A percentile compares a stretch with the other conserved stretches of the same genome.
Conservation (phyloP, 192 early-diverging fungal species). For the Coemansia sp. region DNA sequence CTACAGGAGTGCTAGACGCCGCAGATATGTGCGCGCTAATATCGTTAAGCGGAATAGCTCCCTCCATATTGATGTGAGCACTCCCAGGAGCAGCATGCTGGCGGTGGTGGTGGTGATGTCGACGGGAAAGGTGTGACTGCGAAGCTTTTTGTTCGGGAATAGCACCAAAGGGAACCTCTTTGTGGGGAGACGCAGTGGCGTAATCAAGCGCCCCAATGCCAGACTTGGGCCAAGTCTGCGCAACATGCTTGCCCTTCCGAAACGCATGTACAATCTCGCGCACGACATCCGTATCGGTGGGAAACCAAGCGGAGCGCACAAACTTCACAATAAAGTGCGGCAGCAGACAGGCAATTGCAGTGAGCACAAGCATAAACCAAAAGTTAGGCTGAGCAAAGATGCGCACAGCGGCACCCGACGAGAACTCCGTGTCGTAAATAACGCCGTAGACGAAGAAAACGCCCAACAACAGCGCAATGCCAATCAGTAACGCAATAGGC, state of each 20-base stretch:
- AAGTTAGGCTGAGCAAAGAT: constrained; percentile 66
- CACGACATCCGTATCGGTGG: constrained; percentile 81
- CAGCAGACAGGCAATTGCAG: constrained; percentile 63
- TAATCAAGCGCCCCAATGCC: constrained; percentile 9
- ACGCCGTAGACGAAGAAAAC: constrained; percentile 61
- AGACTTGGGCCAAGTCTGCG: constrained; percentile 6
- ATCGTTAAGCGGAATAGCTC: constrained; percentile 39
- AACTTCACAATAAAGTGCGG: constrained; percentile 73
- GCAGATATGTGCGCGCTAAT: constrained; percentile 17
- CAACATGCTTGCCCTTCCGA: constrained; percentile 16
- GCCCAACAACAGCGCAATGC: constrained; percentile 53
- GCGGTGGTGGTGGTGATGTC: constrained; percentile 7
- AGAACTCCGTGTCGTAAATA: constrained; percentile 60
- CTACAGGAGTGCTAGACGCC: constrained; percentile 4
- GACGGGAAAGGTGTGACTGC: not conserved
- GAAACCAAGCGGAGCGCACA: constrained; percentile 65
- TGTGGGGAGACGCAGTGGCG: constrained; percentile 29
- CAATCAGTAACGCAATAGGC: constrained; percentile 45
- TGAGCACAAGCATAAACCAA: constrained; percentile 67
- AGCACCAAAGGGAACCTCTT: constrained; percentile 52
- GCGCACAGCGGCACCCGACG: constrained; percentile 58
- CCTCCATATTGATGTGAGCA: constrained; percentile 30
- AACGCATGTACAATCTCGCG: constrained; percentile 67
- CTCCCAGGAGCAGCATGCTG: constrained; percentile 2
- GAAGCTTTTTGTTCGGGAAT: constrained; percentile 31